Evolutionary conservation across 2,329 filamentous ascomycete species (phyloP), one percentile per base, ranked within the genome.

Genomic region (Beauveria sp.): DNA sequence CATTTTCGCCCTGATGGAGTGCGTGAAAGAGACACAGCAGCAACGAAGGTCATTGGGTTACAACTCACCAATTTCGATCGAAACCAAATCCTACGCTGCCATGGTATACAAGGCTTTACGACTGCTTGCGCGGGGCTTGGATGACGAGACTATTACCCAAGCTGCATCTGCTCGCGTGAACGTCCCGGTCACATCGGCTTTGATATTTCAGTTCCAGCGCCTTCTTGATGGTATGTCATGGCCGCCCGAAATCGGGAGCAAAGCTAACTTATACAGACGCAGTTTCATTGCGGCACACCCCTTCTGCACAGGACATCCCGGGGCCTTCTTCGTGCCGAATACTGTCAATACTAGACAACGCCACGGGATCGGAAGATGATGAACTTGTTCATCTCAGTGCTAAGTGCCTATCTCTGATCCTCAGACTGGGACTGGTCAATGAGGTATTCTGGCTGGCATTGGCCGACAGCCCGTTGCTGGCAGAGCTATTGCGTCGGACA

Each of bases 1-100:
- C 3, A 74, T 91, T 1, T 82, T 88, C 68, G 84, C 87, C 1
- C 77, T 96, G 45, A 76, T 79, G 24, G 81, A 85, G 60, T 88
- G 87, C 69, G 78, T 91, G 45, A 75, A 78, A 28, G 74, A 68
- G 9, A 66, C 74, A 64, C 20, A 10, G 31, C 40, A 42, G 7
- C 46, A 22, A 2, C 34, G 5, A 24, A 16, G 12, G 1, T 24
- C 4, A 46, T 52, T 31, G 20, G 22, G 40, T 52, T 26, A 54
- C 24, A 12, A 46, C 63, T 38, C 62, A 63, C 48, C 63, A 34
- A 28, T 9, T 26, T 3, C 8, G 31, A 14, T 62, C 24, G 60
- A 45, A n/a, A 26, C 43, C 2, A 8, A 38, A 38, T 50, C 54
- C 16, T 62, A 42, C 28, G 18, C 49, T 22, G 7, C 3, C 8